Conservation (phyloP, 139 green algal genomes). For the Gonium pectorale region DNA sequence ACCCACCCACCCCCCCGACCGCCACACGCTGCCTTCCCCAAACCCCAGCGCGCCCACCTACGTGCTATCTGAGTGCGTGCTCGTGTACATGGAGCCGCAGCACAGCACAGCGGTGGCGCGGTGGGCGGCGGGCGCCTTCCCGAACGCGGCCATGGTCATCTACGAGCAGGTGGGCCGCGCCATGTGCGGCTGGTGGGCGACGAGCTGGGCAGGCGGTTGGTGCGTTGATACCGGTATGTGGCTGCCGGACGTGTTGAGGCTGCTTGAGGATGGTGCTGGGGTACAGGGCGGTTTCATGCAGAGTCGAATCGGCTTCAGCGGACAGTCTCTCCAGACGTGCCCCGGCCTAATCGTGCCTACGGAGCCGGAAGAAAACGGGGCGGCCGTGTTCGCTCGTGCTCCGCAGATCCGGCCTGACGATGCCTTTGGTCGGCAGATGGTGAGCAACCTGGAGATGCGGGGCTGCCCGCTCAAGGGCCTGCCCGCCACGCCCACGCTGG, state of each 20-base stretch:
- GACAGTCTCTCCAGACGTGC: too few relatives aligned
- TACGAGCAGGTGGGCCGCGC: conserved; percentile 85
- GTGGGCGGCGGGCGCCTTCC: conserved; percentile 60
- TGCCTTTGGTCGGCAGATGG: conserved; percentile 91
- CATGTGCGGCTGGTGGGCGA: too few relatives aligned
- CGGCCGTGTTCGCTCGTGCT: too few relatives aligned
- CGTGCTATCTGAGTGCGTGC: conserved; percentile 88
- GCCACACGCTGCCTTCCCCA: not conserved
- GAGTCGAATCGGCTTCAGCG: too few relatives aligned
- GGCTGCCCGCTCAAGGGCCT: conserved; percentile 89
- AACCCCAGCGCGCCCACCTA: conserved; percentile 65
- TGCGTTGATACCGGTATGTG: too few relatives aligned
- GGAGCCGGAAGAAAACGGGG: too few relatives aligned
- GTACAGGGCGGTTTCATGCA: too few relatives aligned
- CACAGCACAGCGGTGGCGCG: conserved; percentile 67
- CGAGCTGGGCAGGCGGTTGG: too few relatives aligned
- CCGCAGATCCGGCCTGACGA: conserved; percentile 85
- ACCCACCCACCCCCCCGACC: too few relatives aligned
- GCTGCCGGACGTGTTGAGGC: too few relatives aligned
- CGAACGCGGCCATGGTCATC: conserved; percentile 67
- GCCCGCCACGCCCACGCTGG: conserved; percentile 71
- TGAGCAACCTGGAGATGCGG: conserved; percentile 84
- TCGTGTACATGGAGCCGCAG: conserved; percentile 88
- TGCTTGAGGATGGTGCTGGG: too few relatives aligned
- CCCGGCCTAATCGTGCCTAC: too few relatives aligned